Evolutionary conservation across 129 eudicot species (phyloP).

Genomic region (Ambrosia artemisiifolia): DNA sequence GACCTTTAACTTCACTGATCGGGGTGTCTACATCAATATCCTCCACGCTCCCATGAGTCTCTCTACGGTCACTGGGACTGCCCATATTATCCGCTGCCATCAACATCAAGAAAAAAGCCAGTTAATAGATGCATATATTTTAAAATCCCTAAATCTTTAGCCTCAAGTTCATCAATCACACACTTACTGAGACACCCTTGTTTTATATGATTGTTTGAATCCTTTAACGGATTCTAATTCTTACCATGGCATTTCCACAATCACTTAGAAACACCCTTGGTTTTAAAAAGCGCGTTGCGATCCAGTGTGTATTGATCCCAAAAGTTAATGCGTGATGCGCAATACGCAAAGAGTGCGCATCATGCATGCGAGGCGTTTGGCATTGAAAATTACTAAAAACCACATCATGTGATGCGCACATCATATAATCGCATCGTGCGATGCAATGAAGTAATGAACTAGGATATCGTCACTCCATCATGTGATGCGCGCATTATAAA

Average conservation of each 20-base stretch:
- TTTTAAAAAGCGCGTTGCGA: not conserved
- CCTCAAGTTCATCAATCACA: constrained; percentile 10
- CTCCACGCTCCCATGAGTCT: constrained; percentile 61
- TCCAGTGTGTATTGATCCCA: too few relatives aligned
- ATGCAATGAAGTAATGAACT: too few relatives aligned
- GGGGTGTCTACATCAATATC: constrained; percentile 59
- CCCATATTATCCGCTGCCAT: too few relatives aligned
- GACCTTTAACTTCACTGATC: constrained; percentile 57
- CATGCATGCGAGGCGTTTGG: too few relatives aligned
- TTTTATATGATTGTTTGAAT: constrained; percentile 10
- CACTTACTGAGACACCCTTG: not conserved
- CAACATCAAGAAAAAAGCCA: too few relatives aligned
- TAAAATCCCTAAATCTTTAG: not conserved
- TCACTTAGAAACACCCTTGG: constrained; percentile 21
- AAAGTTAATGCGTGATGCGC: too few relatives aligned
- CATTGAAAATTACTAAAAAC: too few relatives aligned
- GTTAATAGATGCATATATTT: not conserved
- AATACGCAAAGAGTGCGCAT: too few relatives aligned
- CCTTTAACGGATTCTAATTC: constrained; percentile 5
- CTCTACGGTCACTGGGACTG: constrained; percentile 27
- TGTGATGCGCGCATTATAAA: too few relatives aligned
- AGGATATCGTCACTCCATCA: too few relatives aligned
- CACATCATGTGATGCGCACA: too few relatives aligned
- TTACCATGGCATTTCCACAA: constrained; percentile 22
- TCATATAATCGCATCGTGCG: too few relatives aligned